phyloP scores from a whole-genome alignment of 2,329 filamentous ascomycete genomes.

The Talaromyces verruculosus region DNA sequence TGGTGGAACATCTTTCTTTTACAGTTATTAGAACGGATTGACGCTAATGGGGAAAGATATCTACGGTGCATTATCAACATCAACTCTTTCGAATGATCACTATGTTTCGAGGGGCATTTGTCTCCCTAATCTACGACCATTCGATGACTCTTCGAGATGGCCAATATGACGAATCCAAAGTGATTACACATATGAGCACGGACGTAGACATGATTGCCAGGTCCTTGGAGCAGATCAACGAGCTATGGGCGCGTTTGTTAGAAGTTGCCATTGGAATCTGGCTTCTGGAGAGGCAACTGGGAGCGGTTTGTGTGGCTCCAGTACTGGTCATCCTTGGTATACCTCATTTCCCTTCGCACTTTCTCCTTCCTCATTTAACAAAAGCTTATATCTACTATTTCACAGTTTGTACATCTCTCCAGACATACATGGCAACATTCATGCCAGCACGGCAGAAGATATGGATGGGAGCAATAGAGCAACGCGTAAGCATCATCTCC shows the following conservation, averaged over 20 bases:
- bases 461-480: slow-evolving; percentile 54
- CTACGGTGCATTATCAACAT: slow-evolving; percentile 44
- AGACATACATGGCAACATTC: slow-evolving; percentile 15
- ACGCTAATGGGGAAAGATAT: slow-evolving; percentile 29
- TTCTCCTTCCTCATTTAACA: too few relatives aligned
- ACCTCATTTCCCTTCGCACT: slow-evolving; percentile 23
- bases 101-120: slow-evolving; percentile 45
- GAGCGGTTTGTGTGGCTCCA: slow-evolving; percentile 46
- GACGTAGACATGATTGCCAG: slow-evolving; percentile 47
- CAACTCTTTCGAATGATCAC: slow-evolving; percentile 44
- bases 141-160: slow-evolving; percentile 33
- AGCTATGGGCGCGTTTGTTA: slow-evolving; percentile 47
- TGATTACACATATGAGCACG: slow-evolving; percentile 48
- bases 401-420: slow-evolving; percentile 12
- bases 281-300: slow-evolving; percentile 43
- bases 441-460: slow-evolving; percentile 36
- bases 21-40: neutral
- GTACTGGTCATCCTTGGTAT: slow-evolving; percentile 41
- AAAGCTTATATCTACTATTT: too few relatives aligned
- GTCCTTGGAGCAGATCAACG: slow-evolving; percentile 44
- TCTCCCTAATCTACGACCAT: slow-evolving; percentile 52
- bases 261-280: slow-evolving; percentile 49
- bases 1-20: slow-evolving; percentile 23
- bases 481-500: slow-evolving; percentile 51
- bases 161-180: slow-evolving; percentile 37